Evolutionary conservation across 2,329 filamentous ascomycete species (phyloP).

Genomic region (Hymenoscyphus fructigenus): DNA sequence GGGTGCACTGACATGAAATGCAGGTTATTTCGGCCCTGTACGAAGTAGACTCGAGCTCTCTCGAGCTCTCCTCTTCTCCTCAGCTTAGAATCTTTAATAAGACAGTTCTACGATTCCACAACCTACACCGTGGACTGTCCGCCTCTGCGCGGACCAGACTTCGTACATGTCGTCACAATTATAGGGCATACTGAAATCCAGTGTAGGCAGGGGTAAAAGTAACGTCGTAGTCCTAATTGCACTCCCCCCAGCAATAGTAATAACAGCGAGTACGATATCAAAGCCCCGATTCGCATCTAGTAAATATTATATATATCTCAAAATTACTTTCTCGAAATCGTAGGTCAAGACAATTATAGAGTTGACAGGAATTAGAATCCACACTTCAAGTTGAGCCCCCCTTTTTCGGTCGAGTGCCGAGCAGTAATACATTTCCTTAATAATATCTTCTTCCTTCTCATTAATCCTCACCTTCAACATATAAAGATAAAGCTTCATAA

Average conservation of each 20-base stretch:
- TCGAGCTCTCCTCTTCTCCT: too few species aligned
- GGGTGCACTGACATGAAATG: too few species aligned
- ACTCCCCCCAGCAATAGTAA: slow-evolving; percentile 64
- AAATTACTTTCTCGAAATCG: slow-evolving; percentile 93
- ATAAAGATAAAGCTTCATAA: slow-evolving; percentile 94
- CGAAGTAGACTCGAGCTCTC: too few species aligned
- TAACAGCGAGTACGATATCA: slow-evolving; percentile 88
- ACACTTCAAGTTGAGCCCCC: slow-evolving; percentile 92
- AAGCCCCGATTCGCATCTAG: slow-evolving; percentile 97
- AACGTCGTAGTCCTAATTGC: slow-evolving; percentile 80
- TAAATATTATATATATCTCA: slow-evolving; percentile 96
- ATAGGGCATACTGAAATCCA: slow-evolving; percentile 99
- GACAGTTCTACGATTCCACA: too few species aligned
- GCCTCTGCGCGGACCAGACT: too few species aligned
- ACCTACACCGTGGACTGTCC: too few species aligned
- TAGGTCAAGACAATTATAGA: slow-evolving; percentile 88
- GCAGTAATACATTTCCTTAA: slow-evolving; percentile 87
- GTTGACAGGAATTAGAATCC: slow-evolving; percentile 73
- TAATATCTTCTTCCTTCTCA: slow-evolving; percentile 45
- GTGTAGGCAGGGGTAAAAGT: slow-evolving; percentile 84
- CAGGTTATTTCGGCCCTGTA: too few species aligned
- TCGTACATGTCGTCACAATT: too few species aligned
- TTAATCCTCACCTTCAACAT: slow-evolving; percentile 72
- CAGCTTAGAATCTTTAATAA: too few species aligned
- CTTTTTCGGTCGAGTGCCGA: slow-evolving; percentile 84